Percentiles rank a stretch among this genome's conserved stretches.
Conservation (phyloP, 2,329 filamentous ascomycete species). For the Ophiostoma tasmaniense region DNA sequence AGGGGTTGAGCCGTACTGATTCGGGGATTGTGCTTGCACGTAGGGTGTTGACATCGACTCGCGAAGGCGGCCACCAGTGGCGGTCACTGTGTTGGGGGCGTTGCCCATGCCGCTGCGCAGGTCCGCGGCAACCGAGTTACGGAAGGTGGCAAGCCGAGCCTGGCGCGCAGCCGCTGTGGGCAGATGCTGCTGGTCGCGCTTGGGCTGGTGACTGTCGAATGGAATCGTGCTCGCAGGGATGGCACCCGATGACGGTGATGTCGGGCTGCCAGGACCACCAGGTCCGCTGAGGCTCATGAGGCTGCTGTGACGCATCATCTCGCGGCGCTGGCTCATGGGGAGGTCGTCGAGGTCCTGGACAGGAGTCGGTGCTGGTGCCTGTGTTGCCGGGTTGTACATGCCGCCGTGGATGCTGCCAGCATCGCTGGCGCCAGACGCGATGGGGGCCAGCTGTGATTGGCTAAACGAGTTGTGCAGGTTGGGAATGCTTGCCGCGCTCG, state of each 20-base stretch:
- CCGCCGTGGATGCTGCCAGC: conserved; percentile 7
- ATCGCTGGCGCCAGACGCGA: conserved; percentile 11
- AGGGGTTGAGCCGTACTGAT: neutral
- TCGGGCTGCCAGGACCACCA: neutral
- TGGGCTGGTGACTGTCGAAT: conserved; percentile 49
- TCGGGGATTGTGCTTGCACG: conserved; percentile 19
- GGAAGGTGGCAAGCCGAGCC: conserved; percentile 57
- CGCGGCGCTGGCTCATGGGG: conserved; percentile 59
- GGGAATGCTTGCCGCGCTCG: conserved; percentile 16
- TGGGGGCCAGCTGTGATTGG: neutral
- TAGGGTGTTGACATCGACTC: conserved; percentile 26
- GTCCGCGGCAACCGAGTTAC: conserved; percentile 56
- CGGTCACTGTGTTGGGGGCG: conserved; percentile 38
- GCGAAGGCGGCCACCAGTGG: conserved; percentile 1
- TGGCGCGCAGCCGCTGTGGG: conserved; percentile 41
- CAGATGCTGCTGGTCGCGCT: conserved; percentile 34
- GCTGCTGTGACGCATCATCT: conserved; percentile 50
- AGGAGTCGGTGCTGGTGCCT: conserved; percentile 1
- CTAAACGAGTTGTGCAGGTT: conserved; percentile 5
- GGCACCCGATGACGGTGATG: neutral
- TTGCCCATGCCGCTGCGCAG: conserved; percentile 51
- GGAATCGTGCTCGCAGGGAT: conserved; percentile 28
- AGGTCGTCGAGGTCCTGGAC: conserved; percentile 53
- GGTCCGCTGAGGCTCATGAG: conserved; percentile 26
- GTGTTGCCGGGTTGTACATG: neutral